A percentile compares a stretch with the other conserved stretches of the same genome.
Evolutionary conservation across 192 early-diverging fungal species (phyloP).

Genomic region (Pilaira anomala): DNA sequence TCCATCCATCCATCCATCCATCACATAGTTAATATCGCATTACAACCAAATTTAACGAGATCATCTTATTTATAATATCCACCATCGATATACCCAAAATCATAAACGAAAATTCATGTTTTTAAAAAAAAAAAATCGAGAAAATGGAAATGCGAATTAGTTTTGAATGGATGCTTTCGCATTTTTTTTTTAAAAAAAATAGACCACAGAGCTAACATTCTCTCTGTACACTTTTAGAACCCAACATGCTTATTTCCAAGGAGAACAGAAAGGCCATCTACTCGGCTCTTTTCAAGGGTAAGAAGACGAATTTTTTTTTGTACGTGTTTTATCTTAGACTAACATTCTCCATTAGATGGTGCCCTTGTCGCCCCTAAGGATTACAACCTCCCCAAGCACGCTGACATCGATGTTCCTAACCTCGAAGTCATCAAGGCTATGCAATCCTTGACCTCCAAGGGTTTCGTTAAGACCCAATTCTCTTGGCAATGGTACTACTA

Average conservation of each 20-base stretch:
- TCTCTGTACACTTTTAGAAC: background rate
- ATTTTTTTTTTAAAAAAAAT: background rate
- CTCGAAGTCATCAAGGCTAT: slow-evolving; percentile 98
- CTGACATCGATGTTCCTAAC: slow-evolving; percentile 96
- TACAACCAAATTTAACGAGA: no score
- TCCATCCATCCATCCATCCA: slow-evolving; percentile 11
- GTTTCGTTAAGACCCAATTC: slow-evolving; percentile 94
- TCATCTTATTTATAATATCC: no score
- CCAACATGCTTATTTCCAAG: slow-evolving; percentile 95
- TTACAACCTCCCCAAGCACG: slow-evolving; percentile 93
- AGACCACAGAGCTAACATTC: background rate
- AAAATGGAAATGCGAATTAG: background rate
- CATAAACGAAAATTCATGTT: no score
- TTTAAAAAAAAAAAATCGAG: background rate
- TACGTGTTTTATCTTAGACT: background rate
- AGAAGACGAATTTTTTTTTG: slow-evolving; percentile 11
- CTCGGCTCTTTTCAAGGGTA: slow-evolving; percentile 87
- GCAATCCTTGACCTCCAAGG: slow-evolving; percentile 93
- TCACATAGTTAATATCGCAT: background rate
- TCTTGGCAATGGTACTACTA: slow-evolving; percentile 99
- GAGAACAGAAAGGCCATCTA: slow-evolving; percentile 96
- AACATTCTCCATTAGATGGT: slow-evolving; percentile 64
- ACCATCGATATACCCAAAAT: background rate
- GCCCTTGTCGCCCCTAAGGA: slow-evolving; percentile 99
- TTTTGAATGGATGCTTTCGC: background rate